A percentile compares a stretch with the other conserved stretches of the same genome.
Evolutionary conservation across 2,329 filamentous ascomycete species (phyloP).

Genomic region (Capronia coronata): DNA sequence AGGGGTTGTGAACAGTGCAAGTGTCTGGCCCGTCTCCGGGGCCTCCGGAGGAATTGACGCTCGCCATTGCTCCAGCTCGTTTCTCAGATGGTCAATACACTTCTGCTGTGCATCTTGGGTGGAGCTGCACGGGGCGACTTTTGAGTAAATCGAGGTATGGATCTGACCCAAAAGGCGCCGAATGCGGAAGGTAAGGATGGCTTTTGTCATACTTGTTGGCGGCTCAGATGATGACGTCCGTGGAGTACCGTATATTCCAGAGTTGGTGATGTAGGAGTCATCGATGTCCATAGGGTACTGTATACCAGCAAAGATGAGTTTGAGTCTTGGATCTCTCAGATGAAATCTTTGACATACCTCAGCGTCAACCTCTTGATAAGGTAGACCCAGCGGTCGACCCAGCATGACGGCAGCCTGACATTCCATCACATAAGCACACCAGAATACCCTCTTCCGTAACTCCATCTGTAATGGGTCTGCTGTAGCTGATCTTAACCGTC

Average conservation of each 20-base stretch:
- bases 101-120: not conserved
- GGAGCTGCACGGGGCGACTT: not conserved
- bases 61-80: slow-evolving; percentile 6
- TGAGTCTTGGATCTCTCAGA: not conserved
- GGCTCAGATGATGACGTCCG: slow-evolving; percentile 12
- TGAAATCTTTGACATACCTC: slow-evolving; percentile 24
- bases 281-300: slow-evolving; percentile 32
- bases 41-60: slow-evolving; percentile 4
- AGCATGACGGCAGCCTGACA: slow-evolving; percentile 29
- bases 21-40: not conserved
- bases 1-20: slow-evolving; percentile 12
- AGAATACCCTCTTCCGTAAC: slow-evolving; percentile 30
- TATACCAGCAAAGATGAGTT: not conserved
- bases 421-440: slow-evolving; percentile 28
- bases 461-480: slow-evolving; percentile 22
- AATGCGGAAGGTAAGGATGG: slow-evolving; percentile 16
- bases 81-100: not conserved
- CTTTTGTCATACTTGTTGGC: slow-evolving; percentile 15
- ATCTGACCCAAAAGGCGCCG: slow-evolving; percentile 17
- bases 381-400: slow-evolving; percentile 30
- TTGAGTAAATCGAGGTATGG: slow-evolving; percentile 6
- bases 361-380: slow-evolving; percentile 30
- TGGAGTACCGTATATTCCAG: slow-evolving; percentile 24
- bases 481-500: slow-evolving; percentile 3
- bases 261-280: slow-evolving; percentile 29